Evolutionary conservation across 2,329 filamentous ascomycete genomes (phyloP).

Genomic region (Fusarium nygamai): DNA sequence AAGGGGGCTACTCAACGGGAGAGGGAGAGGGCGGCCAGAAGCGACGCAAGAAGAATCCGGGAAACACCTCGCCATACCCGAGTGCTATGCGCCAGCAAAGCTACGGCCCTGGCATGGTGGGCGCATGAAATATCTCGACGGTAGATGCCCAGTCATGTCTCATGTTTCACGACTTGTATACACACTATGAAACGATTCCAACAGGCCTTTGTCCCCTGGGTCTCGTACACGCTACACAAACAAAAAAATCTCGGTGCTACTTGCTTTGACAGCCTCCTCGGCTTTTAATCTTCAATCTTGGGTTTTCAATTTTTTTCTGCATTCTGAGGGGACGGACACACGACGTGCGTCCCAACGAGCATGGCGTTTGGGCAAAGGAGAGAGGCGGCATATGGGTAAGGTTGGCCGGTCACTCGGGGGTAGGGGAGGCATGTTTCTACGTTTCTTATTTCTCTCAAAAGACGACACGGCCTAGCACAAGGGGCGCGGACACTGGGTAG

Average conservation of each 20-base stretch:
- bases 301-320: conserved; percentile 28
- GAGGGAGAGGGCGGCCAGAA: conserved; percentile 75
- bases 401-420: conserved; percentile 19
- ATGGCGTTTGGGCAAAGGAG: conserved; percentile 47
- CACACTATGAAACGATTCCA: conserved; percentile 45
- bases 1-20: conserved; percentile 75
- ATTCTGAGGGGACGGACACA: conserved; percentile 39
- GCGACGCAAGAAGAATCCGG: conserved; percentile 70
- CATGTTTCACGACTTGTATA: conserved; percentile 39
- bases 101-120: conserved; percentile 68
- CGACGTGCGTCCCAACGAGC: conserved; percentile 41
- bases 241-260: conserved; percentile 34
- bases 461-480: conserved; percentile 29
- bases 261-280: conserved; percentile 27
- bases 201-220: conserved; percentile 24
- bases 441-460: conserved; percentile 20
- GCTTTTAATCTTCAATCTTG: conserved; percentile 31
- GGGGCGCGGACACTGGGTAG: not conserved
- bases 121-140: conserved; percentile 54
- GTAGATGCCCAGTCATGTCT: conserved; percentile 15
- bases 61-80: conserved; percentile 55
- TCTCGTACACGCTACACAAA: conserved; percentile 14
- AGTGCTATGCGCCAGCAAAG: conserved; percentile 60
- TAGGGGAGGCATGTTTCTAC: conserved; percentile 21
- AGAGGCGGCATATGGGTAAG: conserved; percentile 31